Evolutionary conservation across 2,329 filamentous ascomycete genomes (phyloP), one percentile per base, ranked within the genome.

Genomic region (Didymella arachidicola): DNA sequence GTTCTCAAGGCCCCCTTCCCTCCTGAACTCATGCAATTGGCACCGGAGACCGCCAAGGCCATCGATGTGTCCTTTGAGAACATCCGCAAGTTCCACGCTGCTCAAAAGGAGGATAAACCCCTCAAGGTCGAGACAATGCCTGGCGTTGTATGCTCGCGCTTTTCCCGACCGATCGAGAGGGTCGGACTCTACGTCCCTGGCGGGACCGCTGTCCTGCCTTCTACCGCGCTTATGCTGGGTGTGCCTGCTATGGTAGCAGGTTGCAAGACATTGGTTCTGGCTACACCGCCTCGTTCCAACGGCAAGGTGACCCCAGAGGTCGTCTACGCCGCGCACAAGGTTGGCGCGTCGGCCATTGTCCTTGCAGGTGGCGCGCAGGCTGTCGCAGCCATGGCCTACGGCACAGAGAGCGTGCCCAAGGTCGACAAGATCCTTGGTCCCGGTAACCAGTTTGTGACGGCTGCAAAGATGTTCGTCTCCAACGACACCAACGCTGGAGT

Each of bases 341-440:
- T 98, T 53, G 94, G 94, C 48, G 95, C 95, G 2, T 92, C 97
- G 79, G 92, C 91, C 73, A 98, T 99, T 68, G 94, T 99, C 5
- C 86, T 99, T 26, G 95, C 95, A 11, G 95, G 95, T 61, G 95
- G 95, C 62, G 95, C 94, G 0, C 95, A 99, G 80, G 95, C 95
- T 42, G 89, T 99, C 36, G 95, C 94, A 19, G 95, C 95, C 46
- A 90, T 99, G 89, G 95, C 95, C 2, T 99, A 99, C 79, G 95
- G 95, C 46, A 99, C 95, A 0, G 90, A 97, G 79, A 94, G 89
- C 68, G 87, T 99, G 49, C 91, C 84, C 77, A 99, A 99, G 82
- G 95, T 99, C 7, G 95, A 99, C 83, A 99, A 99, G 86, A 97
- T 99, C 68, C 87, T 98, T 12, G 95, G 95, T 0, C 95, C 95